Percentiles rank a stretch among this genome's conserved stretches.
These are phyloP conservation scores for Pleurotus platypus DNA, from an alignment of 768 basidiomycete genomes.

Conservation along the genomic window DNA sequence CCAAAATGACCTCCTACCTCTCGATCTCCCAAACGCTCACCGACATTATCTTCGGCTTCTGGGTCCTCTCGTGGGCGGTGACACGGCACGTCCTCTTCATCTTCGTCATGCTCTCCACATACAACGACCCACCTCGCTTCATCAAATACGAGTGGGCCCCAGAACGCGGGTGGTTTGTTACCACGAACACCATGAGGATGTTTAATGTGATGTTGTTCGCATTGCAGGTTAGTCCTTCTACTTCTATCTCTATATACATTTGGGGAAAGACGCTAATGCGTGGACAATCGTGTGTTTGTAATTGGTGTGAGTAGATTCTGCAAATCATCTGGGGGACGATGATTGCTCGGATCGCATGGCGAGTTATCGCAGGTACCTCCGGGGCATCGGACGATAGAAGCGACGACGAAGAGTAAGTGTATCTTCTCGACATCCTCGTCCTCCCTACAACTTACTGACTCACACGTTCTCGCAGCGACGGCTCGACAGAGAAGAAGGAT, in stretches of 20 bases:
- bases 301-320: constrained; percentile 42
- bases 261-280: no score
- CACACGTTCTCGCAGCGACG: background rate
- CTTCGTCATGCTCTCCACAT: constrained; percentile 61
- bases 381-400: constrained; percentile 84
- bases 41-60: constrained; percentile 74
- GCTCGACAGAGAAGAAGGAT: background rate
- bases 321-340: constrained; percentile 84
- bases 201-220: constrained; percentile 57
- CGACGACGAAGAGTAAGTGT: constrained; percentile 6
- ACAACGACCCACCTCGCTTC: constrained; percentile 44
- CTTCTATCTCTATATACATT: constrained; percentile 10
- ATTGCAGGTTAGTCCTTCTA: constrained; percentile 50
- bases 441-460: background rate
- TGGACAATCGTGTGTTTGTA: background rate
- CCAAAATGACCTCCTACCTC: constrained; percentile 94
- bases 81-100: constrained; percentile 86
- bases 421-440: background rate
- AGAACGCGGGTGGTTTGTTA: constrained; percentile 52
- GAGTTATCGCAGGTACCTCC: constrained; percentile 65
- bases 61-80: constrained; percentile 87
- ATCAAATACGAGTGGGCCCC: constrained; percentile 60
- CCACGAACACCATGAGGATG: constrained; percentile 31
- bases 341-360: constrained; percentile 81
- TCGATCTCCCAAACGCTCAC: constrained; percentile 54